A percentile compares a stretch with the other conserved stretches of the same genome.
phyloP scores from a whole-genome alignment of 2,329 filamentous ascomycete genomes.

The Ophiostoma tasmaniense region DNA sequence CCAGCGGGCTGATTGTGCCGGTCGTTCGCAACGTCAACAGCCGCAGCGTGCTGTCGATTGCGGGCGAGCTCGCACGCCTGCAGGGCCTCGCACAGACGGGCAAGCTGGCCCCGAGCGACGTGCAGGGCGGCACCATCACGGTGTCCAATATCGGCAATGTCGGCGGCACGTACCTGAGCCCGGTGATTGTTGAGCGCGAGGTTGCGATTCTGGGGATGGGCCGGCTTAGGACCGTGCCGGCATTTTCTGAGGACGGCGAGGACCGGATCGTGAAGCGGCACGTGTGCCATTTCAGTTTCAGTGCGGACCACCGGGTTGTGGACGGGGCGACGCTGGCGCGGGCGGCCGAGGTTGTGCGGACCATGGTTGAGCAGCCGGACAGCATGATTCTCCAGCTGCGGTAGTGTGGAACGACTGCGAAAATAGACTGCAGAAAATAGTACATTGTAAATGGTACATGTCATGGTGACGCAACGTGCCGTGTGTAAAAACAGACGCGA shows the following conservation, averaged over 20 bases:
- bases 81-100: conserved; percentile 65
- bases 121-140: conserved; percentile 84
- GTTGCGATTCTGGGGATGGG: conserved; percentile 89
- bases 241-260: conserved; percentile 55
- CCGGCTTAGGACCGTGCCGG: conserved; percentile 68
- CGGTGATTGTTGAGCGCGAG: conserved; percentile 83
- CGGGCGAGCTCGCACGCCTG: conserved; percentile 64
- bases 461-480: not conserved
- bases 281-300: conserved; percentile 90
- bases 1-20: conserved; percentile 77
- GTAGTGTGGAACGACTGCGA: conserved; percentile 31
- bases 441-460: not conserved
- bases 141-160: conserved; percentile 95
- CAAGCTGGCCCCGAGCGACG: conserved; percentile 64
- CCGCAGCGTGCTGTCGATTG: conserved; percentile 69
- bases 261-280: conserved; percentile 62
- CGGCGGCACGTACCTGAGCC: conserved; percentile 83
- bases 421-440: too few relatives aligned
- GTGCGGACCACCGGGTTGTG: conserved; percentile 86
- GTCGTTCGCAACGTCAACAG: conserved; percentile 78
- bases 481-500: not conserved
- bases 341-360: conserved; percentile 72
- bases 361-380: conserved; percentile 75
- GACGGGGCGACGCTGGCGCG: conserved; percentile 93
- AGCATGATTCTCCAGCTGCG: conserved; percentile 76